Evolutionary conservation across 129 eudicot genomes (phyloP), one percentile per base, ranked within the genome.

Genomic region (Tagetes erecta): DNA sequence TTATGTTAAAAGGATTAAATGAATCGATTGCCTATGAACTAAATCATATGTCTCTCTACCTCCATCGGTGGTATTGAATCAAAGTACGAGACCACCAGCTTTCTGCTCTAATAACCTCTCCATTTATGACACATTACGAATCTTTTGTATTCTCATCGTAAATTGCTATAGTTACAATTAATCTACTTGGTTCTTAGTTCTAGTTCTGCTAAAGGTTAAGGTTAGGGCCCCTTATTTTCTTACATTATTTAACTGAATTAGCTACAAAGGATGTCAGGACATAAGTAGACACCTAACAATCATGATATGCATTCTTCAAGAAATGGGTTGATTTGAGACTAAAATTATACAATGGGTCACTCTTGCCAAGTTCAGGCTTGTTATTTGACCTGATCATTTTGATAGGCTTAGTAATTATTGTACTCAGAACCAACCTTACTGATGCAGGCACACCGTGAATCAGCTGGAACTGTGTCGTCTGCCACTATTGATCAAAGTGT

Each of bases 381-480:
- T 33, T 3, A 58, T n/a, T 13, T 39, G n/a, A 36, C 67, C 41
- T 4, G 42, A 11, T 42, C 42, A 5, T 35, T 60, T 11, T 34
- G 67, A 20, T 27, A 60, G n/a, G 27, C 67, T 3, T 35, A 35
- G 70, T 35, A 60, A 34, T 49, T 35, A 12, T 51, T 64, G 20
- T 76, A 44, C 56, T 20, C 27, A 20, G 27, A 20, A 20, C 27
- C 27, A 52, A 60, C 40, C 49, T 13, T 64, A 6, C 33, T 70
- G 50, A 8, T 81, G 78, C 87, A 94, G 99, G 97, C 99, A 50
- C 85, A 88, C 75, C 96, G 99, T 45, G 99, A 94, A 82, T 91
- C 99, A 59, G 88, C 93, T 46, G 99, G 99, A 62, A 88, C 99
- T 2, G 89, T 88, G 47, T 83, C 86, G 5, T 55, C 88, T 3